Percentiles rank a stretch among this genome's conserved stretches.
Conservation (phyloP, 2,329 filamentous ascomycete species). For the Trichophyton schoenleinii region DNA sequence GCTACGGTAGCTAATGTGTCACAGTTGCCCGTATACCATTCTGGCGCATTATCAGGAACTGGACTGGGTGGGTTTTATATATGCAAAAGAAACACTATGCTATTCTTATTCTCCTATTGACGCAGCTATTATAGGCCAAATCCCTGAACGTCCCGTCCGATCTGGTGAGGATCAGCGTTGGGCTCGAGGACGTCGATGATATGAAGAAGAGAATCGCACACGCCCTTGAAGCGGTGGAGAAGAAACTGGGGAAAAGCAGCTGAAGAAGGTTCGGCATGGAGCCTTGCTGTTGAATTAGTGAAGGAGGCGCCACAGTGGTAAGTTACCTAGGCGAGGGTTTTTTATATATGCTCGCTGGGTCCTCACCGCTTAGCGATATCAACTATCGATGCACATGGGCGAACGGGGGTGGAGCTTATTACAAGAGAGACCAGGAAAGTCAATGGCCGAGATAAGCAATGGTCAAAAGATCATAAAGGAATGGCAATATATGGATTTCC, state of each 20-base stretch:
- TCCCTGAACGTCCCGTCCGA: conserved; percentile 67
- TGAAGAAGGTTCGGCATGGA: background rate
- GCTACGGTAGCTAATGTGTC: conserved; percentile 8
- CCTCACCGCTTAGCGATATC: background rate
- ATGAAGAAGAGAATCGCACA: conserved; percentile 51
- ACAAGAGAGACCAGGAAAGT: background rate
- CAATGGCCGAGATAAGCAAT: background rate
- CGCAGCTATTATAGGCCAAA: conserved; percentile 40
- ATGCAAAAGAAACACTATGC: background rate
- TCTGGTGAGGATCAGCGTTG: conserved; percentile 76
- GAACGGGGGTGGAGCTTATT: background rate
- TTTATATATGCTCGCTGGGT: background rate
- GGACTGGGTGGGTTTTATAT: conserved; percentile 55
- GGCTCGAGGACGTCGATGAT: conserved; percentile 63
- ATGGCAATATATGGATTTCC: background rate
- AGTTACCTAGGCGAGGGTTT: too few species aligned
- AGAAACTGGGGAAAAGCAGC: background rate
- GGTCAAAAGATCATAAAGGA: background rate
- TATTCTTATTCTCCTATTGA: conserved; percentile 10
- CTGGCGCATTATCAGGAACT: conserved; percentile 85
- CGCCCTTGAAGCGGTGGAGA: conserved; percentile 50
- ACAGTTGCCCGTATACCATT: conserved; percentile 72
- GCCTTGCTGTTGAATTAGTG: background rate
- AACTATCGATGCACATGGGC: background rate
- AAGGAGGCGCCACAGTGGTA: too few species aligned